Base-by-base conservation (phyloP, 257 asterid genomes). In the Solanum medicagineum region DNA sequence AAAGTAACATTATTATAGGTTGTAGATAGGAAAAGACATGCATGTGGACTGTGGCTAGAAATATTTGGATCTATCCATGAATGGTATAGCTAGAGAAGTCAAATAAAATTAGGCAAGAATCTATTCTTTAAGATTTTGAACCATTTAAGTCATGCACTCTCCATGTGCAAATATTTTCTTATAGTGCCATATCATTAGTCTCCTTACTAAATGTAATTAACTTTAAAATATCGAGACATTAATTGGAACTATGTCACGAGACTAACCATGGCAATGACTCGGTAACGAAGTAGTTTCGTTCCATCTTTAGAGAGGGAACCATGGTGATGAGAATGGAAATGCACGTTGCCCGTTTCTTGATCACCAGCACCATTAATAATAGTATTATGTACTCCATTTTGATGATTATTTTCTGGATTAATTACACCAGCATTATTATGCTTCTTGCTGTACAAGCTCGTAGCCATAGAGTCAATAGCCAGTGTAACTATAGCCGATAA, bases 211-310 rank as follows among this genome's bases (percentile, higher is more conserved):
- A 65, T 42, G 20, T 71, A 12, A 71, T 62, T 9, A 24, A 11
- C 17, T 12, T 29, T 3, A 29, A 26, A 14, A 66, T 11, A 10
- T 56, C 0, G 1, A 1, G 8, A n/a, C 12, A 1, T 7, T 47
- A n/a, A 11, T 24, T 63, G 22, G 22, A 15, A 26, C 8, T 2
- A 51, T 13, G 0, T 77, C 82, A 77, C 47, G 3, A 0, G 2
- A 89, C 90, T 86, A 2, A 93, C 95, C 94, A 90, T 91, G 56
- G 94, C 94, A 81, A 91, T 87, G 5, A 93, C 93, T 54, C 94
- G 86, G 85, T 90, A 90, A 36, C 95, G 97, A 51, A 92, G 86
- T 75, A 93, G 89, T 66, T 89, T 87, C 1, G 93, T 11, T 1
- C 56, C 90, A 49, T 60, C 2, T 86, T 86, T 90, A 42, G 47